phyloP scores from a whole-genome alignment of 148 eudicot genomes.

The Rhododendron williamsianum region DNA sequence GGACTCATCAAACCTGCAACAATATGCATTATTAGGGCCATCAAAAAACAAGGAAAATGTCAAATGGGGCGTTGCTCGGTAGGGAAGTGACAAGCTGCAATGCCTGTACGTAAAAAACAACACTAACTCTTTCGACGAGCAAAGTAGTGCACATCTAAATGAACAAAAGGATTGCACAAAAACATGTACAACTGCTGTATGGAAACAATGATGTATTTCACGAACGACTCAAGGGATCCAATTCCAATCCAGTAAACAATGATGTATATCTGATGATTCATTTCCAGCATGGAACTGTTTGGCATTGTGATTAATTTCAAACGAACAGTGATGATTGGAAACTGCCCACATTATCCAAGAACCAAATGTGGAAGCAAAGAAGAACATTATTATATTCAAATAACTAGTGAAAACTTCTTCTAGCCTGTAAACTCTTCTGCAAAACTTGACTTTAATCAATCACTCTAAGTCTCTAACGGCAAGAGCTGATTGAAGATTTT shows the following conservation, averaged over 20 bases:
- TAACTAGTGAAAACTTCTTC: not conserved
- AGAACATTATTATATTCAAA: not conserved
- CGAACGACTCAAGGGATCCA: not conserved
- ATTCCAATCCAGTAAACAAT: not conserved
- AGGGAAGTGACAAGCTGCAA: not conserved
- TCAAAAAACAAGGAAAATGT: not conserved
- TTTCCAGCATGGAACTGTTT: not conserved
- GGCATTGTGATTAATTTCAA: not conserved
- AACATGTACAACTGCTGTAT: not conserved
- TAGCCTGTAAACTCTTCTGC: not conserved
- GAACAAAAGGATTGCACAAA: not conserved
- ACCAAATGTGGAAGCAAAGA: not conserved
- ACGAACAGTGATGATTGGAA: not conserved
- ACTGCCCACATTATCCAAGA: not conserved
- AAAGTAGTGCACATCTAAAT: not conserved
- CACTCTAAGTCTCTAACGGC: not conserved
- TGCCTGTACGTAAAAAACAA: not conserved
- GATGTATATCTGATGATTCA: not conserved
- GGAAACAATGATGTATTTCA: no score
- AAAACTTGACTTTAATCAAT: not conserved
- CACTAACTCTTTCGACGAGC: not conserved
- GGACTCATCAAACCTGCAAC: constrained; percentile 18
- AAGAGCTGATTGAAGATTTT: not conserved
- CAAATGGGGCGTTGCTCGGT: not conserved
- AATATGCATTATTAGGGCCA: constrained; percentile 7